A percentile compares a stretch with the other conserved stretches of the same genome.
Conservation (phyloP, 441 rosid genomes). For the Erysimum pusillum region DNA sequence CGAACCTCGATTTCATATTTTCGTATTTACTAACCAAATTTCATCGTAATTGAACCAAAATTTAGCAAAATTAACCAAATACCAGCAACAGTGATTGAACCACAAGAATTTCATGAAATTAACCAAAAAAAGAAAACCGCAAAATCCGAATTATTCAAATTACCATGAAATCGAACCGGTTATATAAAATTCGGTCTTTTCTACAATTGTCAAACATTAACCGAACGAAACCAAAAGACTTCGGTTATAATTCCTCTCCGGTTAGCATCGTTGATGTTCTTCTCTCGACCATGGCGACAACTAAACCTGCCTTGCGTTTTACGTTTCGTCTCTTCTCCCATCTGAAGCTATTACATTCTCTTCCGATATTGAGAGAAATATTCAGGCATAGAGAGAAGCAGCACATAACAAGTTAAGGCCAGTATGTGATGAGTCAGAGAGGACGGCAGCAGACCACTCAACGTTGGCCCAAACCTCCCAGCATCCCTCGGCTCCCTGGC, state of each 20-base stretch:
- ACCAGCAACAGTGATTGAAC: too few species aligned
- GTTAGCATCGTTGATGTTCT: not conserved
- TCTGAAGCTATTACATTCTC: slow-evolving; percentile 10
- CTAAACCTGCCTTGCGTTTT: not conserved
- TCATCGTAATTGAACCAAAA: too few species aligned
- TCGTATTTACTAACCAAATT: too few species aligned
- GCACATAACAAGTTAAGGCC: not conserved
- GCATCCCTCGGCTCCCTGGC: not conserved
- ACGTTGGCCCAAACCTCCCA: not conserved
- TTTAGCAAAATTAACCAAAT: too few species aligned
- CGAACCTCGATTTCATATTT: too few species aligned
- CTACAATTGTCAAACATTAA: too few species aligned
- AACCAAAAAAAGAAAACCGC: too few species aligned
- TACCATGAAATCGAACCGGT: too few species aligned
- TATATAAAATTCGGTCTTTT: too few species aligned
- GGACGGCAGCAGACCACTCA: not conserved
- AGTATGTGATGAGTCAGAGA: too few species aligned
- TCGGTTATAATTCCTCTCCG: not conserved
- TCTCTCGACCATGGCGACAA: slow-evolving; percentile 15
- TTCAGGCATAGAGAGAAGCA: not conserved
- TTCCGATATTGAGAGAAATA: not conserved
- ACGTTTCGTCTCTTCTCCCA: slow-evolving; percentile 29
- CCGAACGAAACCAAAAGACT: not conserved
- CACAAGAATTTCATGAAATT: too few species aligned
- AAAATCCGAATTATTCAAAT: too few species aligned